Evolutionary conservation across 495 filamentous ascomycete species (phyloP).

Genomic region (Talaromyces borbonicus): DNA sequence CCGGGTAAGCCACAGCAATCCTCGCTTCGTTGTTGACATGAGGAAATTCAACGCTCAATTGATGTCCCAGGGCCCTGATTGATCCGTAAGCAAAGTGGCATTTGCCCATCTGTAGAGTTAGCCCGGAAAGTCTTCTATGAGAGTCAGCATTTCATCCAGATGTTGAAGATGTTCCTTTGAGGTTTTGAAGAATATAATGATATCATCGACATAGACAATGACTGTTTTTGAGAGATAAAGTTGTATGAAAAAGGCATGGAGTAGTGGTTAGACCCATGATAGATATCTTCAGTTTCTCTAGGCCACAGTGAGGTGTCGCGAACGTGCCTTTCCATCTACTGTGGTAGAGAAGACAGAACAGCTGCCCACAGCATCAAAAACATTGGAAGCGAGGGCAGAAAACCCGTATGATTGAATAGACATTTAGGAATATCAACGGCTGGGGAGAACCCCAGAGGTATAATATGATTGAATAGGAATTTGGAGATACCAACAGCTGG

Average conservation of each 20-base stretch:
- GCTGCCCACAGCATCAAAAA: no score
- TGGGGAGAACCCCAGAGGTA: no score
- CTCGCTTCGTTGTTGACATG: no score
- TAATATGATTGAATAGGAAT: background rate
- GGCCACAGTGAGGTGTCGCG: background rate
- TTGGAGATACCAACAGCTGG: background rate
- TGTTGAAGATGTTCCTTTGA: background rate
- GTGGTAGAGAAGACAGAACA: no score
- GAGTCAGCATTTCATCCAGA: background rate
- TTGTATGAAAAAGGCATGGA: background rate
- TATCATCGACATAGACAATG: background rate
- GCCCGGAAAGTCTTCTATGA: background rate
- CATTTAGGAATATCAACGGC: no score
- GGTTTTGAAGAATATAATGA: background rate
- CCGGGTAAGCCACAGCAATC: no score
- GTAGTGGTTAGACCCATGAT: background rate
- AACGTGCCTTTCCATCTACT: background rate
- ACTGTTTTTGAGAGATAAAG: background rate
- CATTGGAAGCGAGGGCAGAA: no score
- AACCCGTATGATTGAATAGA: no score
- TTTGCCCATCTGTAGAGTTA: background rate
- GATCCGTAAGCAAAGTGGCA: conserved; percentile 2
- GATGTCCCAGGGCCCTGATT: background rate
- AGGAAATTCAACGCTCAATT: no score
- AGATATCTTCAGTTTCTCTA: background rate